Conservation (phyloP, 441 rosid species). For the Croton setiger region DNA sequence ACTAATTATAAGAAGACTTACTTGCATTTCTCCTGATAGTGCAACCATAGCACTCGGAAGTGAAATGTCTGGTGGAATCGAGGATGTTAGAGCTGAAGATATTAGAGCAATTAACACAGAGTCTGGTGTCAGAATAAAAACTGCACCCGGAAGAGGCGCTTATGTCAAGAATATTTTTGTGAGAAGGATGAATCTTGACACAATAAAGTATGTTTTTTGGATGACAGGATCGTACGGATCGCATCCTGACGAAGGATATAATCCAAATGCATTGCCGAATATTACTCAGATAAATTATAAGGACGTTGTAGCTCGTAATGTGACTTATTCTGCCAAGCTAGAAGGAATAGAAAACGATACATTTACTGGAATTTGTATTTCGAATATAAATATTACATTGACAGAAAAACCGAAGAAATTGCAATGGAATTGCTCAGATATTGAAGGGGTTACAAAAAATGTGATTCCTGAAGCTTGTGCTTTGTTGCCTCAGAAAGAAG, state of each 20-base stretch:
- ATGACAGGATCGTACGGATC: constrained; percentile 51
- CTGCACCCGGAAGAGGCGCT: constrained; percentile 64
- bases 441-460: constrained; percentile 49
- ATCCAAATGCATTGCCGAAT: constrained; percentile 58
- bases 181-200: constrained; percentile 40
- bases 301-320: constrained; percentile 52
- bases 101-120: constrained; percentile 46
- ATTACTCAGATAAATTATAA: constrained; percentile 48
- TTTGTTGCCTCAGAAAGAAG: constrained; percentile 38
- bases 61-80: constrained; percentile 80
- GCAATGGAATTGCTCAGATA: constrained; percentile 67
- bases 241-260: constrained; percentile 53
- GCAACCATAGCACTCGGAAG: constrained; percentile 83
- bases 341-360: constrained; percentile 44
- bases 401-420: constrained; percentile 32
- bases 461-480: constrained; percentile 57
- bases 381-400: constrained; percentile 46
- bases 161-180: constrained; percentile 61
- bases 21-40: constrained; percentile 74
- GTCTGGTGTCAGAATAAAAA: constrained; percentile 60
- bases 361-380: constrained; percentile 68
- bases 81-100: constrained; percentile 57
- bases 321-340: constrained; percentile 40
- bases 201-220: constrained; percentile 77
- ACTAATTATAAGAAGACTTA: constrained; percentile 49